A percentile compares a stretch with the other conserved stretches of the same genome.
Evolutionary conservation across 1,284 basidiomycete species (phyloP).

Genomic region (Heterobasidion irregulare): DNA sequence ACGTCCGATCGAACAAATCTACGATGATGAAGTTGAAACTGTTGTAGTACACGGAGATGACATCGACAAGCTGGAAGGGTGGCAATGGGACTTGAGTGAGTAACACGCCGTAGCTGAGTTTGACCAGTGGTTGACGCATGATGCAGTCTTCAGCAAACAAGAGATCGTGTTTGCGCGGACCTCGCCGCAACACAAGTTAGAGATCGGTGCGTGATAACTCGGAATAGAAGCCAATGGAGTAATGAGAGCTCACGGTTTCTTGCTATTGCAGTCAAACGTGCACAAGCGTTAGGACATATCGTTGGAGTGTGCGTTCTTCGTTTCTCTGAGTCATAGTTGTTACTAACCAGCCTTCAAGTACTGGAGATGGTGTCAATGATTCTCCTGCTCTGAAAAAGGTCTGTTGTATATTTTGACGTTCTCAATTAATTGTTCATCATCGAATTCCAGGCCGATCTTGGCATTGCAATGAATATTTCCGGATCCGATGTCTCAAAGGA

Average conservation of each 20-base stretch:
- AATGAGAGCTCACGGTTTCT: neutral
- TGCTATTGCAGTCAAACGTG: constrained; percentile 44
- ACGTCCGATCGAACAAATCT: constrained; percentile 46
- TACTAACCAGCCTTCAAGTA: constrained; percentile 14
- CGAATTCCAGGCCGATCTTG: constrained; percentile 49
- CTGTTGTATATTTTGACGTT: neutral
- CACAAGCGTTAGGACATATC: constrained; percentile 61
- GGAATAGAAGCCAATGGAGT: neutral
- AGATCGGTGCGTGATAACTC: constrained; percentile 39
- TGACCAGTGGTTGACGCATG: neutral
- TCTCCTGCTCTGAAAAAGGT: constrained; percentile 50
- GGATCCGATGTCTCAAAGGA: constrained; percentile 70
- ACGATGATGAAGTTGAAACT: constrained; percentile 58
- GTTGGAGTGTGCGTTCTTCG: constrained; percentile 50
- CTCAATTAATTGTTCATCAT: neutral
- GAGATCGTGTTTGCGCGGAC: constrained; percentile 69
- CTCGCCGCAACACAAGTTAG: constrained; percentile 64
- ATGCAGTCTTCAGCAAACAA: constrained; percentile 49
- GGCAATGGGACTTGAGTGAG: constrained; percentile 65
- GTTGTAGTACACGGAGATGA: constrained; percentile 62
- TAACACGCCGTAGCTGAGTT: constrained; percentile 2
- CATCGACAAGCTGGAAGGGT: constrained; percentile 52
- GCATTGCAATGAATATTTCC: constrained; percentile 70
- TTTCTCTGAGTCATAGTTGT: constrained; percentile 1
- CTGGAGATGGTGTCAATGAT: constrained; percentile 66